Evolutionary conservation across 495 filamentous ascomycete genomes (phyloP), one percentile per base, ranked within the genome.

Genomic region (Corynascus novoguineensis): DNA sequence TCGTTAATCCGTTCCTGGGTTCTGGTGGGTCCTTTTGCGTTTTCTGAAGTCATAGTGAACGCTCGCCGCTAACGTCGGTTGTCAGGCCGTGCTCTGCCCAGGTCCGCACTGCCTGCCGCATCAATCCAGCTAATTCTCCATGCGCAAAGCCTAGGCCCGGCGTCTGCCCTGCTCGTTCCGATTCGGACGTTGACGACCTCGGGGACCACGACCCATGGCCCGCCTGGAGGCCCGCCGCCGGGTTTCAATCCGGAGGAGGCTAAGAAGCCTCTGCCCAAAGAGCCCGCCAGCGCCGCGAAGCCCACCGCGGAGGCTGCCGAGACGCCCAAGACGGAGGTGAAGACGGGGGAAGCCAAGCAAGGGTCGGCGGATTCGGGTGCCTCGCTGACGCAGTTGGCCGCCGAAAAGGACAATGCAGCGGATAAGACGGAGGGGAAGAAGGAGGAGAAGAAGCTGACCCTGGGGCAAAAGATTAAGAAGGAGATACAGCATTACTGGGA

Each of bases 401-500:
- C 61, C 25, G 68, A 71, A 54, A 72, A 70, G 59, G 68, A 66
- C 21, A 53, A 57, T 1, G 61, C 60, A 1, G 61, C 64, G 2
- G 63, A 66, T 34, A 66, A 63, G 52, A 44, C 48, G 1, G 68
- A 65, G 58, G 71, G 82, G 53, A 83, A 85, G 71, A 89, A 92
- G 70, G 87, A 90, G 68, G 87, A 87, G 55, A 78, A 86, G 68
- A 78, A 86, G 67, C 75, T 95, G 74, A 95, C 95, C 0, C 37
- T 97, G 4, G 84, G 81, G 70, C 90, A 97, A 68, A 95, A 90
- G 76, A 81, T 97, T 63, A 97, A 95, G 79, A 88, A 89, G 67
- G 93, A 97, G 68, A 77, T 78, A 15, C 81, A 85, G 58, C 93
- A 99, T 70, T 99, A 97, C 75, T 97, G 93, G 93, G 93, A 99